These are phyloP conservation scores for Sugiyamaella lignohabitans DNA, from an alignment of 805 yeast species.

Conservation along the genomic window DNA sequence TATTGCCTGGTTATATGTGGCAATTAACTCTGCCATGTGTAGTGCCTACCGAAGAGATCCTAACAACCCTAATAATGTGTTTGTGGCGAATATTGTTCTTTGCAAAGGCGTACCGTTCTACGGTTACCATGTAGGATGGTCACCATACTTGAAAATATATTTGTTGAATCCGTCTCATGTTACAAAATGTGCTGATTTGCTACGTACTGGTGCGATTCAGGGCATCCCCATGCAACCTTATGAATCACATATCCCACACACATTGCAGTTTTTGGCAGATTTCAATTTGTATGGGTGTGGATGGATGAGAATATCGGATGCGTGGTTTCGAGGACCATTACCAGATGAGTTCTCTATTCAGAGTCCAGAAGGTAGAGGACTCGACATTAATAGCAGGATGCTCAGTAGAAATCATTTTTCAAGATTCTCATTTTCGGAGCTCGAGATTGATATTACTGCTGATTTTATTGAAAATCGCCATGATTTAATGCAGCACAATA, in stretches of 20 bases:
- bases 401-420: conserved; percentile 28
- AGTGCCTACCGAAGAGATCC: conserved; percentile 22
- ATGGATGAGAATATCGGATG: conserved; percentile 48
- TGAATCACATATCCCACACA: conserved; percentile 76
- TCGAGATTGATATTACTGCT: conserved; percentile 69
- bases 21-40: conserved; percentile 27
- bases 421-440: conserved; percentile 53
- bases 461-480: conserved; percentile 53
- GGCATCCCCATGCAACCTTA: conserved; percentile 43
- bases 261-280: conserved; percentile 74
- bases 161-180: conserved; percentile 56
- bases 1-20: conserved; percentile 15
- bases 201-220: conserved; percentile 40
- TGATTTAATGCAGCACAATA: conserved; percentile 32
- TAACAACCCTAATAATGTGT: conserved; percentile 15
- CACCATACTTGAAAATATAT: conserved; percentile 61
- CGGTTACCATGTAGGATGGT: conserved; percentile 67
- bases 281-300: conserved; percentile 80
- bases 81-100: conserved; percentile 34
- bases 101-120: conserved; percentile 78
- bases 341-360: conserved; percentile 7
- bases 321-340: conserved; percentile 15
- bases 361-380: neutral
- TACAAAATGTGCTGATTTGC: conserved; percentile 47
- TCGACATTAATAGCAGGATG: conserved; percentile 9